phyloP scores from a whole-genome alignment of 768 basidiomycete species.

The Piloderma croceum region DNA sequence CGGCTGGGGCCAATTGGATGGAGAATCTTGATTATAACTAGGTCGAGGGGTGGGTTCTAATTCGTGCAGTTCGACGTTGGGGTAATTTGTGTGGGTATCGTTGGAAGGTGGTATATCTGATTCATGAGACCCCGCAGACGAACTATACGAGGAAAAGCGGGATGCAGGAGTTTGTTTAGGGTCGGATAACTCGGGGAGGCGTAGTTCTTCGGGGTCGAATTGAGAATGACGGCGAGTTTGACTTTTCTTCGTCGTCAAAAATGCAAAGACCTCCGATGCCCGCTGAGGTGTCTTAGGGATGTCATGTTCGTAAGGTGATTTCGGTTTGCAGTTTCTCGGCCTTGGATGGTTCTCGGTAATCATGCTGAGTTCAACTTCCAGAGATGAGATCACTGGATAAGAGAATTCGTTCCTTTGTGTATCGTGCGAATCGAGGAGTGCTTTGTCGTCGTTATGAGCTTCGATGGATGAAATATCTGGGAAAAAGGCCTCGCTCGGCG shows the following conservation, averaged over 20 bases:
- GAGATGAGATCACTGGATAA: conserved; percentile 57
- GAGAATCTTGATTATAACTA: conserved; percentile 2
- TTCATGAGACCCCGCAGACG: background rate
- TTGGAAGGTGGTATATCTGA: conserved; percentile 9
- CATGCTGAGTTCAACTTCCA: conserved; percentile 69
- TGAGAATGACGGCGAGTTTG: conserved; percentile 22
- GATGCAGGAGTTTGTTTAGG: conserved; percentile 12
- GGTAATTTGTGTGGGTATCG: no score
- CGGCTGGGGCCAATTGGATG: conserved; percentile 9
- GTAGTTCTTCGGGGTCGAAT: conserved; percentile 3
- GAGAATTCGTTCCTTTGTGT: conserved; percentile 32
- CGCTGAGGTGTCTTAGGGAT: conserved; percentile 53
- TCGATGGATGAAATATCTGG: conserved; percentile 9
- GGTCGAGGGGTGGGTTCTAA: conserved; percentile 16
- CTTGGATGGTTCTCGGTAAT: conserved; percentile 35
- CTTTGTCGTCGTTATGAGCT: conserved; percentile 31
- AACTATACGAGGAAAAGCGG: conserved; percentile 27
- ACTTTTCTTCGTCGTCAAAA: conserved; percentile 50
- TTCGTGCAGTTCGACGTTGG: no score
- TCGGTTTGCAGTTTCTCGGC: conserved; percentile 17
- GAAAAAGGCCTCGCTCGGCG: conserved; percentile 35
- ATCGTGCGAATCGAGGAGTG: conserved; percentile 44
- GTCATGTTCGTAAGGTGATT: conserved; percentile 27
- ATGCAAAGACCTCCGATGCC: conserved; percentile 72
- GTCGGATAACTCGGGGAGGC: background rate